Percentiles rank a stretch among this genome's conserved stretches.
Conservation (phyloP, 2,329 filamentous ascomycete species). For the Aspergillus versicolor region DNA sequence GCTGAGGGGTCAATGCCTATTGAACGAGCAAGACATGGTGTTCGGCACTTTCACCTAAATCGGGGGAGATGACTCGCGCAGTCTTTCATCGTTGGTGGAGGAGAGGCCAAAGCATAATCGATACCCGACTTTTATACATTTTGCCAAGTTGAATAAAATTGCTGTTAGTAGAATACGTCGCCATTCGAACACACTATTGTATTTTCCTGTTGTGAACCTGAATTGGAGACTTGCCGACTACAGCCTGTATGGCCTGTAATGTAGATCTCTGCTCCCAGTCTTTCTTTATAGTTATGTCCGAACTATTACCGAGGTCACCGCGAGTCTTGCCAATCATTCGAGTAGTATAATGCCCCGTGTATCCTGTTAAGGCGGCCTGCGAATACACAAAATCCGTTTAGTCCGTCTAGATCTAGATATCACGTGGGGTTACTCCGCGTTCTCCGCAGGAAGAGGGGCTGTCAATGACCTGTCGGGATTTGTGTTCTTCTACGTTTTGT, state of each 20-base stretch:
- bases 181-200: not conserved
- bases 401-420: not conserved
- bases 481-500: not conserved
- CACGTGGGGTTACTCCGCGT: not conserved
- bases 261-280: not conserved
- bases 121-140: not conserved
- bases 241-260: not conserved
- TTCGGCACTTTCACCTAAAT: not conserved
- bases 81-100: not conserved
- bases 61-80: not conserved
- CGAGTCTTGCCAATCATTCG: not conserved
- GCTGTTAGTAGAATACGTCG: not conserved
- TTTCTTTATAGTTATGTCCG: not conserved
- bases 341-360: not conserved
- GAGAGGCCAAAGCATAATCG: not conserved
- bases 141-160: not conserved
- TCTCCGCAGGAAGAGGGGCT: not conserved
- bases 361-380: too few species aligned
- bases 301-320: not conserved
- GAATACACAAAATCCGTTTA: too few species aligned
- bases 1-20: slow-evolving; percentile 9
- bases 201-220: not conserved
- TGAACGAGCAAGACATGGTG: not conserved
- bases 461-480: not conserved
- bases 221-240: too few species aligned